Base-by-base conservation (phyloP, 345 rosid species). In the Aethionema arabicum region DNA sequence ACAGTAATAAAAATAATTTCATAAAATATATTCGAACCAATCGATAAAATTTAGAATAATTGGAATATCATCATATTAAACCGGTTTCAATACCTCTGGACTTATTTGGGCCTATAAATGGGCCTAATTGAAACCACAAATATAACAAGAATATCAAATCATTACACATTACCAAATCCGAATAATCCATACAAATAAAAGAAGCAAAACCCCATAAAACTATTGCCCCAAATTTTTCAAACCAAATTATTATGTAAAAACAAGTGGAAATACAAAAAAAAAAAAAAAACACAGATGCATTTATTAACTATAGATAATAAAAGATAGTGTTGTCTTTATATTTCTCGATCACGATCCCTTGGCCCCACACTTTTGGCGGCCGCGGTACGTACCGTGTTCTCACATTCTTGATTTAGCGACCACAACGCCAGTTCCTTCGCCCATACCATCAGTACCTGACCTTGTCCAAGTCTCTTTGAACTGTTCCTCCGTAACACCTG, bases 401-500 rank as follows among this genome's bases (percentile, higher is more conserved):
- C 74, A 93, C 96, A 90, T 84, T 74, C 96, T 82, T 3, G 97
- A 64, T 75, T 83, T 88, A 3, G 96, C 97, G 15, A 85, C 84
- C 79, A 82, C 78, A 61, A 72, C 63, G 61, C 68, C 74, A 27
- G 72, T 77, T 46, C 82, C 79, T 59, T 70, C 82, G 16, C 84
- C 78, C 52, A 80, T 73, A 37, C 69, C 79, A 42, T 10, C 14
- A 2, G 86, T 70, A 55, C 88, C 96, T 5, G 85, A 72, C 79
- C 87, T 86, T 0, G 84, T 88, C 95, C 96, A 86, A 48, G 83
- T 82, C 66, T 82, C 98, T 62, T 90, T 90, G 88, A 95, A 90
- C 60, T 90, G 98, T 68, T 90, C 98, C 74, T 95, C 99, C 0
- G 99, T 88, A 56, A 95, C 96, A 42, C 97, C 96, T 95, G 66